Percentiles rank a stretch among this genome's conserved stretches.
Evolutionary conservation across 106 monocot species (phyloP).

Genomic region (Allium fistulosum): DNA sequence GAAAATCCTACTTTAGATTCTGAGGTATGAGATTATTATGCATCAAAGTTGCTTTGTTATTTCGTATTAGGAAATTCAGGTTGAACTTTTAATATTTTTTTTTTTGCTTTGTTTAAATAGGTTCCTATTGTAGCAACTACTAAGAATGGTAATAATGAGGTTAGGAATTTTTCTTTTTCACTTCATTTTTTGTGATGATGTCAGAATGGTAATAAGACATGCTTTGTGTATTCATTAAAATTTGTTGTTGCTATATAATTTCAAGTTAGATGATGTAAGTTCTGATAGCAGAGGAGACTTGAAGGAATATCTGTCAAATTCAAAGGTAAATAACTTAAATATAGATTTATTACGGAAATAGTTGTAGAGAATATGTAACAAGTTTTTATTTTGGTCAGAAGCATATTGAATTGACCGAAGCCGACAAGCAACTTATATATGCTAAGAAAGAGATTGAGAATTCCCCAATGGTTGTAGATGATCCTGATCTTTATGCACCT

Average conservation of each 20-base stretch:
- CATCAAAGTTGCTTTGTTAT: not conserved
- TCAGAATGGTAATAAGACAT: not conserved
- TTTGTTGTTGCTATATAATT: not conserved
- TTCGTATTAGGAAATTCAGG: not conserved
- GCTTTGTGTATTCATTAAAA: not conserved
- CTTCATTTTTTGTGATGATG: not conserved
- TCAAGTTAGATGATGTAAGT: constrained; percentile 1
- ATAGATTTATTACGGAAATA: not conserved
- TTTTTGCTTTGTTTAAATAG: not conserved
- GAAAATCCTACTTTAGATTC: constrained; percentile 12
- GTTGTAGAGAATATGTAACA: not conserved
- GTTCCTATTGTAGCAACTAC: not conserved
- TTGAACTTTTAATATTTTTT: not conserved
- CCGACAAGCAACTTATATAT: constrained; percentile 29
- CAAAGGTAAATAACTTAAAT: constrained; percentile 2
- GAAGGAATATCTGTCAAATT: constrained; percentile 9
- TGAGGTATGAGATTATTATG: constrained; percentile 1
- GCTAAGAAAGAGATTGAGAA: constrained; percentile 30
- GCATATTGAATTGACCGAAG: constrained; percentile 4
- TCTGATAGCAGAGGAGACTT: constrained; percentile 1
- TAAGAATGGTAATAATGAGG: too few relatives aligned
- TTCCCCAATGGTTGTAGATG: constrained; percentile 16
- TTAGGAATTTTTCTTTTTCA: not conserved
- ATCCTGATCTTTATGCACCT: constrained; percentile 32
- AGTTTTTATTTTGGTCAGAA: constrained; percentile 8